These are phyloP conservation scores for Blepharisma japonicum DNA, from an alignment of 73 alveolate genomes.

Conservation along the genomic window DNA sequence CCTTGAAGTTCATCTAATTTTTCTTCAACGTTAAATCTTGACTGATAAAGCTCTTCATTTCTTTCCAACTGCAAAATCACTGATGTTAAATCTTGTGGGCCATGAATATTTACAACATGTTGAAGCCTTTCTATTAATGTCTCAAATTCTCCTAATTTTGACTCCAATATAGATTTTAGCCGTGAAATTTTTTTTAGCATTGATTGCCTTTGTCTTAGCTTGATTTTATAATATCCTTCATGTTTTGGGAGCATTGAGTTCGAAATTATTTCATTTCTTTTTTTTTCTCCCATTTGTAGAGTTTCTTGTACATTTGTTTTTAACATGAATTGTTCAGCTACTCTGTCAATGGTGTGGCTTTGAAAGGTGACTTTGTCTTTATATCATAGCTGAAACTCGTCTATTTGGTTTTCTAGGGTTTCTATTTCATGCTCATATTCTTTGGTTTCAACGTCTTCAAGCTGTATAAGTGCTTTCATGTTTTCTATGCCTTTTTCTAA, in stretches of 20 bases:
- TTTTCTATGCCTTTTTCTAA: slow-evolving; percentile 48
- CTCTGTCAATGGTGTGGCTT: slow-evolving; percentile 46
- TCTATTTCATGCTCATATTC: slow-evolving; percentile 33
- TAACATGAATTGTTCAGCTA: slow-evolving; percentile 39
- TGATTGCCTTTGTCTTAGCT: slow-evolving; percentile 33
- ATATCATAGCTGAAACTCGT: slow-evolving; percentile 29
- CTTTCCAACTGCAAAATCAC: slow-evolving; percentile 33
- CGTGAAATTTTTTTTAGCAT: slow-evolving; percentile 39
- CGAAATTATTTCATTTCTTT: slow-evolving; percentile 36
- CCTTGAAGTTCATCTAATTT: slow-evolving; percentile 38
- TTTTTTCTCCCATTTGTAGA: slow-evolving; percentile 37
- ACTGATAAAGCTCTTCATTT: slow-evolving; percentile 33
- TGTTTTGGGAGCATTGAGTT: slow-evolving; percentile 38
- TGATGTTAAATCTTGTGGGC: slow-evolving; percentile 51
- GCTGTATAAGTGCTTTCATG: slow-evolving; percentile 38
- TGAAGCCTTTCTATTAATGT: slow-evolving; percentile 40
- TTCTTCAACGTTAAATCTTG: slow-evolving; percentile 34
- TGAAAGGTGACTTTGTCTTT: slow-evolving; percentile 43
- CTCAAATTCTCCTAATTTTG: slow-evolving; percentile 36
- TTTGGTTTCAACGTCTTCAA: slow-evolving; percentile 32
- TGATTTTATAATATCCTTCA: slow-evolving; percentile 29
- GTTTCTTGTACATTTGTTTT: slow-evolving; percentile 32
- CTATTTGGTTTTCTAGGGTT: slow-evolving; percentile 26
- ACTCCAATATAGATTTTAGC: slow-evolving; percentile 43
- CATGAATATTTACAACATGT: slow-evolving; percentile 44